Evolutionary conservation across 179 eudicot genomes (phyloP), one percentile per base, ranked within the genome.

Genomic region (Silene vulgaris): DNA sequence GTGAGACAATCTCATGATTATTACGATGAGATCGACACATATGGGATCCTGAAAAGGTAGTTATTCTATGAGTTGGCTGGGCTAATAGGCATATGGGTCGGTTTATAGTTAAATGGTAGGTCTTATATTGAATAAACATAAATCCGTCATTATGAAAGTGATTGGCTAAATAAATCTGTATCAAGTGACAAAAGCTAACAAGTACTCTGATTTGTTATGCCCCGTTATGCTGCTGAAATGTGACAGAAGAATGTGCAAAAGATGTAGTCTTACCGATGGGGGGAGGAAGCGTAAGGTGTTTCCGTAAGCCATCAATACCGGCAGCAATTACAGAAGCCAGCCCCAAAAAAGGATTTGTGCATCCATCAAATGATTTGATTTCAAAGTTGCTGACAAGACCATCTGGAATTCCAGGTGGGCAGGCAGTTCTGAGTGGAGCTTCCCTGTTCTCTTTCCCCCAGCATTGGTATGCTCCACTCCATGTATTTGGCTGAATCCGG

Each of bases 361-460:
- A 90, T 20, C 96, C 99, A 83, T 96, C 99, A 80, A 93, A 89
- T 23, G 90, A 83, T 85, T 91, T 96, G 56, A 96, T 87, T 86
- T 96, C 99, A 75, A 96, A 96, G 83, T 96, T 93, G 96, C 98
- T 96, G 48, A 96, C 97, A 54, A 86, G 60, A 68, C 96, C 97
- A 86, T 89, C 82, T 68, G 88, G 85, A 56, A 89, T 76, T 77
- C 97, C 99, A 59, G 99, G 99, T 69, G 99, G 99, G 75, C 97
- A 90, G 23, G 99, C 93, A 37, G 97, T 88, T 84, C 99, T 87
- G 23, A 96, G n/a, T 52, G 99, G 94, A 83, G 96, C 92, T 86
- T 93, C 99, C 79, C 87, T 85, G 80, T 96, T 96, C 80, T 96
- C 99, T 76, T 85, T 87, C 45, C 99, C 99, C 99, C 99, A 96